Evolutionary conservation across 192 early-diverging fungal genomes (phyloP).

Genomic region (Nowakowskiella sp.): DNA sequence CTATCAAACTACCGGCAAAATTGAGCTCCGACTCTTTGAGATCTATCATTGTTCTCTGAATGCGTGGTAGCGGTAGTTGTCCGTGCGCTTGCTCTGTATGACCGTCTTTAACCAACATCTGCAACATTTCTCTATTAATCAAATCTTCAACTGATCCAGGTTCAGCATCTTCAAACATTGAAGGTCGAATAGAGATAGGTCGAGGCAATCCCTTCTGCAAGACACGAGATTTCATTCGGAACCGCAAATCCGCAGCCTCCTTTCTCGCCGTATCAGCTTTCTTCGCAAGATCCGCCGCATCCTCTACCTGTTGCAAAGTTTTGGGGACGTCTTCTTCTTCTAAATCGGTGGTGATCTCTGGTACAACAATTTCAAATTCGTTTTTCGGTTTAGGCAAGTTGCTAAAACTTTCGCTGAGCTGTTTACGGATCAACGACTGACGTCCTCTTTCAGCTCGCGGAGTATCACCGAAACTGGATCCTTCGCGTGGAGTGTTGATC

Average conservation of each 20-base stretch:
- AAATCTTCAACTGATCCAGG: conserved; percentile 43
- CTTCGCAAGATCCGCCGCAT: conserved; percentile 63
- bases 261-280: conserved; percentile 40
- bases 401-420: conserved; percentile 60
- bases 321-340: conserved; percentile 6
- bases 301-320: conserved; percentile 35
- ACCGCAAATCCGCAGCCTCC: conserved; percentile 37
- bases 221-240: conserved; percentile 59
- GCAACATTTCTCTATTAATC: conserved; percentile 65
- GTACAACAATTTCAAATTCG: conserved; percentile 85
- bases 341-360: conserved; percentile 49
- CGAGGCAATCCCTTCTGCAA: conserved; percentile 73
- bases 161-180: conserved; percentile 13
- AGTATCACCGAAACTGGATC: conserved; percentile 48
- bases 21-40: background rate
- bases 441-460: conserved; percentile 56
- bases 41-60: too few species aligned
- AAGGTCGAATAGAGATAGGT: conserved; percentile 34
- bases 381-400: conserved; percentile 81
- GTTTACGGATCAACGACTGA: conserved; percentile 55
- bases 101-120: conserved; percentile 64
- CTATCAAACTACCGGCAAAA: background rate
- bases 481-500: conserved; percentile 51
- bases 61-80: conserved; percentile 37
- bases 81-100: conserved; percentile 60